Base-by-base conservation (phyloP, 108 stramenopile species). In the Licmophora abbreviata region DNA sequence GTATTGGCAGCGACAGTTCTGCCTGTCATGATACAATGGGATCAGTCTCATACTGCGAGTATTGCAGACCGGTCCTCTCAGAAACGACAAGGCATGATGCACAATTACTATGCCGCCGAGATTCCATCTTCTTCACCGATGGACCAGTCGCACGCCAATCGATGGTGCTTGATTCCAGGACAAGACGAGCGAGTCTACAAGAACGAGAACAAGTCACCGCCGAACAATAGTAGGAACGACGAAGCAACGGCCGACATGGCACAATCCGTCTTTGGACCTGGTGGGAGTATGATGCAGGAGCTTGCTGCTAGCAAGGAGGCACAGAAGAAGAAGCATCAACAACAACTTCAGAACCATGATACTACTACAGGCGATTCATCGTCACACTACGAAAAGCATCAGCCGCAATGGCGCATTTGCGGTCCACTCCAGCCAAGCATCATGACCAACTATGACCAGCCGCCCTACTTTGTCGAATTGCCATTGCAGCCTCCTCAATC, bases 41-140 rank as follows among this genome's bases (percentile, higher is more conserved):
- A 50, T 50, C 48, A 50, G 33, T 50, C 48, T 3, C 48, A 50
- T 32, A n/a, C n/a, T n/a, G n/a, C n/a, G n/a, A n/a, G n/a, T n/a
- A n/a, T n/a, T n/a, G n/a, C n/a, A n/a, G n/a, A n/a, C n/a, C n/a
- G n/a, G n/a, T n/a, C n/a, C n/a, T n/a, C n/a, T n/a, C n/a, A n/a
- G n/a, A 25, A 50, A 50, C 3, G 14, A 17, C 48, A 50, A 32
- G 15, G 7, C 9, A 15, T 44, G 20, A 8, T 21, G 20, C 12
- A 8, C 9, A 21, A 44, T 18, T n/a, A 15, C 8, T n/a, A n/a
- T n/a, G n/a, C n/a, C n/a, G 3, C 38, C 38, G 20, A 40, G 5
- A 40, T 1, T 18, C 5, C 38, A 40, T 5, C 5, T 3, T 40
- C 38, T 1, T 40, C 12, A 12, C 38, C 38, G 20, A 40, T 18